Conservation (phyloP, 2,329 filamentous ascomycete species). For the Penicillium sp. region DNA sequence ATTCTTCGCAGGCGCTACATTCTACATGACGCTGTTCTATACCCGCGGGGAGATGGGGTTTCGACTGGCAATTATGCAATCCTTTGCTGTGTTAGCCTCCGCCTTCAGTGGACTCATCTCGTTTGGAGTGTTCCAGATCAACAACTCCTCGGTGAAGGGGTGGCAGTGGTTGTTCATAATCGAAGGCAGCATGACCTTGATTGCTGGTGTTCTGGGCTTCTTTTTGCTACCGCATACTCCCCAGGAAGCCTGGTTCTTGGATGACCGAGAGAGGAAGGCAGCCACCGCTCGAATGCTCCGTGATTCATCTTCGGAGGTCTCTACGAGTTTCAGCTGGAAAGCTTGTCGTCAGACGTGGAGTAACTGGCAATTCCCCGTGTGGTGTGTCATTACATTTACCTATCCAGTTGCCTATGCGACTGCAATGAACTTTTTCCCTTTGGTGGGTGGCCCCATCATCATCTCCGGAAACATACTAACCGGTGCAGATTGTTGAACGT, state of each 20-base stretch:
- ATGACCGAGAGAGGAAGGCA: slow-evolving; percentile 35
- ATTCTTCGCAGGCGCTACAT: slow-evolving; percentile 57
- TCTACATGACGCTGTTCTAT: slow-evolving; percentile 55
- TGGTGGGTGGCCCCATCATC: slow-evolving; percentile 21
- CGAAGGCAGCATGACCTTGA: slow-evolving; percentile 40
- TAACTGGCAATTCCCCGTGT: slow-evolving; percentile 44
- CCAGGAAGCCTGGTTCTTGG: slow-evolving; percentile 42
- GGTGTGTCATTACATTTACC: slow-evolving; percentile 48
- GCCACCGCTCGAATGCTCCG: slow-evolving; percentile 47
- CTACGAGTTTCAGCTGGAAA: slow-evolving; percentile 39
- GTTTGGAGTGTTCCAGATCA: slow-evolving; percentile 50
- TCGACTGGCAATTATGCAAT: slow-evolving; percentile 48
- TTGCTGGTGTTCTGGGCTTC: slow-evolving; percentile 27
- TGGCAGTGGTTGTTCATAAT: slow-evolving; percentile 50
- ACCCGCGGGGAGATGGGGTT: slow-evolving; percentile 42
- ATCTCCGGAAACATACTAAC: not conserved
- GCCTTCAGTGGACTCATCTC: slow-evolving; percentile 44
- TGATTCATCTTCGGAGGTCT: slow-evolving; percentile 45
- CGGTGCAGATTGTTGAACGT: slow-evolving; percentile 40
- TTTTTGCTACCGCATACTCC: slow-evolving; percentile 36
- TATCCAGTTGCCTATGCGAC: slow-evolving; percentile 52
- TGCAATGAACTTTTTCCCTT: slow-evolving; percentile 50
- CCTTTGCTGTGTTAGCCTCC: slow-evolving; percentile 42
- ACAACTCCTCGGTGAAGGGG: slow-evolving; percentile 46
- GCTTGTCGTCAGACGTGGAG: slow-evolving; percentile 47